Conservation (phyloP, 2,329 filamentous ascomycete genomes). For the Cordyceps cicadae region DNA sequence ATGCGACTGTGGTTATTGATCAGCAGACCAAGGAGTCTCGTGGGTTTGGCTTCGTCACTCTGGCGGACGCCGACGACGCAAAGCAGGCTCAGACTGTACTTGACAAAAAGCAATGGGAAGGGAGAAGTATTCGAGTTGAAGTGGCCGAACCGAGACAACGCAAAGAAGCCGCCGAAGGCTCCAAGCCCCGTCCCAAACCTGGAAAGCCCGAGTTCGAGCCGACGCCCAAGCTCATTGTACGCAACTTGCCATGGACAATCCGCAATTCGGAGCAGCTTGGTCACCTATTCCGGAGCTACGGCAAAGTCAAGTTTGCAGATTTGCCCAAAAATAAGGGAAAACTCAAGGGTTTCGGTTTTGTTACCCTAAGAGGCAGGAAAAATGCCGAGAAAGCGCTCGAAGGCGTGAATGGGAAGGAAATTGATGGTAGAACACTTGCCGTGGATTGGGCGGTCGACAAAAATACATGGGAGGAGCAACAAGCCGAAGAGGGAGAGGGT, state of each 20-base stretch:
- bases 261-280: constrained; percentile 76
- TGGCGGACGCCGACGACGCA: constrained; percentile 89
- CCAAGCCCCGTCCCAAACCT: constrained; percentile 36
- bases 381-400: constrained; percentile 87
- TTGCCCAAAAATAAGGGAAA: constrained; percentile 70
- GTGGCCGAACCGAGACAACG: constrained; percentile 79
- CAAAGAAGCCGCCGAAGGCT: constrained; percentile 41
- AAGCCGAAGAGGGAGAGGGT: constrained; percentile 27
- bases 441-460: constrained; percentile 98
- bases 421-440: constrained; percentile 80
- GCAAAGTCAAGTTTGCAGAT: constrained; percentile 82
- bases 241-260: constrained; percentile 94
- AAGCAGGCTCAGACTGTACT: constrained; percentile 71
- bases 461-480: constrained; percentile 66
- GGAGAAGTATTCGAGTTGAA: constrained; percentile 76
- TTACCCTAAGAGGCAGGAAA: constrained; percentile 77
- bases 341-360: constrained; percentile 85
- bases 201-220: constrained; percentile 52
- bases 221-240: constrained; percentile 72
- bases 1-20: constrained; percentile 87
- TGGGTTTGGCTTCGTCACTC: constrained; percentile 94
- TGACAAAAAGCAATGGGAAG: constrained; percentile 68
- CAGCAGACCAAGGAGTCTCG: constrained; percentile 77
- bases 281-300: constrained; percentile 74
- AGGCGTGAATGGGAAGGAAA: constrained; percentile 76